phyloP scores from a whole-genome alignment of 2,329 filamentous ascomycete genomes.

The Xylariaceae sp. region DNA sequence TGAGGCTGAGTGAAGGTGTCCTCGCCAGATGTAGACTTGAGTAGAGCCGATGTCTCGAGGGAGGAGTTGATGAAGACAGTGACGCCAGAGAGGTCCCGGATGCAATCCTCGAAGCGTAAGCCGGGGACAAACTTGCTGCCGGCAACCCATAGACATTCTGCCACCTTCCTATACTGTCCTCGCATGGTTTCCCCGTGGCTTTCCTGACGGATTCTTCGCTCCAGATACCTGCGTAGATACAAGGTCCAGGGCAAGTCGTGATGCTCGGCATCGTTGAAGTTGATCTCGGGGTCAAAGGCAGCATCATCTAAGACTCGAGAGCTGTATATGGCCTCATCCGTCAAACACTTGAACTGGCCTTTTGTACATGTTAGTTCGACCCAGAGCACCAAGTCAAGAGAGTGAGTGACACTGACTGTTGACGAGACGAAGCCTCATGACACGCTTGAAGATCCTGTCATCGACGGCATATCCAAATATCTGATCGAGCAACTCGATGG shows the following conservation, averaged over 20 bases:
- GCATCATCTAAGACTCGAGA: slow-evolving; percentile 17
- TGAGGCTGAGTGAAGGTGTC: slow-evolving; percentile 17
- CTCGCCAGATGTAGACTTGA: slow-evolving; percentile 14
- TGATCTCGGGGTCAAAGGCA: slow-evolving; percentile 16
- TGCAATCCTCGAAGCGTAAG: slow-evolving; percentile 16
- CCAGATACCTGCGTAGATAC: slow-evolving; percentile 18
- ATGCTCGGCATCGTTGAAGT: slow-evolving; percentile 12
- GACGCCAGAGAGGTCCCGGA: slow-evolving; percentile 16
- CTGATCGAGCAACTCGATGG: slow-evolving; percentile 20
- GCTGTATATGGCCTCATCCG: slow-evolving; percentile 20
- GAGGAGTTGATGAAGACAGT: slow-evolving; percentile 21
- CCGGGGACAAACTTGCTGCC: slow-evolving; percentile 18
- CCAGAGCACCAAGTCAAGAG: not conserved
- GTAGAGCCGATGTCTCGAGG: slow-evolving; percentile 14
- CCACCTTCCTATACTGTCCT: slow-evolving; percentile 19
- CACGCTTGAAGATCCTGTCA: slow-evolving; percentile 19
- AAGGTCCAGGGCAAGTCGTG: slow-evolving; percentile 17
- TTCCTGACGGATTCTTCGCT: slow-evolving; percentile 17
- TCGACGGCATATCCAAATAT: slow-evolving; percentile 20
- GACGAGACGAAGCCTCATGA: slow-evolving; percentile 21
- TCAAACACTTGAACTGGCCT: slow-evolving; percentile 19
- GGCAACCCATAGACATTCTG: slow-evolving; percentile 15
- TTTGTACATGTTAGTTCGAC: slow-evolving; percentile 6
- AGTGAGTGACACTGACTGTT: slow-evolving; percentile 13
- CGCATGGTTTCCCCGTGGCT: slow-evolving; percentile 17